Evolutionary conservation across 352 stramenopile species (phyloP).

Genomic region (Aphanomyces astaci): DNA sequence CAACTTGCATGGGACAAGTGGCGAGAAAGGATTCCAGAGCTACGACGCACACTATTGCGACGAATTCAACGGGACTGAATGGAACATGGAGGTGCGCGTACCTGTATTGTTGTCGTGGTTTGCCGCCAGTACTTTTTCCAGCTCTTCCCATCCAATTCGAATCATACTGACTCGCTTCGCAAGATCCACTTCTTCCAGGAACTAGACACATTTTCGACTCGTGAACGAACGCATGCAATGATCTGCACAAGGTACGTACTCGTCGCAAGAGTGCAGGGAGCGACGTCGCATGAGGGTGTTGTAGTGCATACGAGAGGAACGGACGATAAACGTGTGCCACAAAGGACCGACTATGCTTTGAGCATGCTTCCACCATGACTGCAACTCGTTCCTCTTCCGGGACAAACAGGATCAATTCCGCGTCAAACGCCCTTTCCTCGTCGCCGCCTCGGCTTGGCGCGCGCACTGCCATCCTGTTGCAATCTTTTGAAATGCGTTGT

Average conservation of each 20-base stretch:
- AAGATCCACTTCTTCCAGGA: background rate
- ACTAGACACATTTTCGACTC: constrained; percentile 6
- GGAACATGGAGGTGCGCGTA: background rate
- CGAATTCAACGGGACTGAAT: background rate
- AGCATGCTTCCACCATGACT: background rate
- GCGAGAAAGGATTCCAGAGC: background rate
- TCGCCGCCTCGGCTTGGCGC: background rate
- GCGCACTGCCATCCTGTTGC: background rate
- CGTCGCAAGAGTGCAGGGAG: background rate
- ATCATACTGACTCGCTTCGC: background rate
- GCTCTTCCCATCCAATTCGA: constrained; percentile 13
- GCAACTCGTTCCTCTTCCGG: background rate
- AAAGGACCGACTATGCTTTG: background rate
- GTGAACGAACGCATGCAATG: background rate
- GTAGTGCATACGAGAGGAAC: constrained; percentile 4
- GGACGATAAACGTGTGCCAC: constrained; percentile 6
- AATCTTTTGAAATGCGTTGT: background rate
- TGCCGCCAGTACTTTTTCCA: background rate
- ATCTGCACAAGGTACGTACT: background rate
- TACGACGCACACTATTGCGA: background rate
- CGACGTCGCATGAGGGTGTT: background rate
- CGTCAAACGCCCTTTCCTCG: background rate
- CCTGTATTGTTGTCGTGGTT: background rate
- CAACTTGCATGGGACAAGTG: background rate
- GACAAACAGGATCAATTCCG: background rate